These are phyloP conservation scores for Pistacia integerrima DNA, from an alignment of 345 rosid genomes.

Conservation along the genomic window DNA sequence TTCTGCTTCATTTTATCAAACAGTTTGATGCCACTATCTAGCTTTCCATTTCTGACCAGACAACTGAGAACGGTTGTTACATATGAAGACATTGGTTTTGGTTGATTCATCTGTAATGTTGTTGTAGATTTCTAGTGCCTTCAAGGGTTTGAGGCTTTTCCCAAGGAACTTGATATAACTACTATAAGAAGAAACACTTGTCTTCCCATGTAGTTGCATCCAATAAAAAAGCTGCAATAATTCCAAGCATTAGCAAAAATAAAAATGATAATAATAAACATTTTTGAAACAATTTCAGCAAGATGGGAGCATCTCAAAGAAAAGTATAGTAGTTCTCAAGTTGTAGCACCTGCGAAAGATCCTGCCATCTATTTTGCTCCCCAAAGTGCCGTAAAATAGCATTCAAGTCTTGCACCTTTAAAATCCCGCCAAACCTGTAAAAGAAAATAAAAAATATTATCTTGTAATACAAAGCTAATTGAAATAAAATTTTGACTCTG, in stretches of 20 bases:
- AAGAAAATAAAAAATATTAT: not conserved
- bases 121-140: slow-evolving; percentile 74
- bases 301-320: slow-evolving; percentile 3
- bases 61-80: slow-evolving; percentile 86
- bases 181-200: slow-evolving; percentile 67
- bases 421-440: slow-evolving; percentile 47
- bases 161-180: slow-evolving; percentile 78
- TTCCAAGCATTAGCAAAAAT: slow-evolving; percentile 11
- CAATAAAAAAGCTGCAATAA: slow-evolving; percentile 78
- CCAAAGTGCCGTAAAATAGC: slow-evolving; percentile 74
- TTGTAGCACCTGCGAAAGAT: slow-evolving; percentile 63
- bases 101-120: slow-evolving; percentile 60
- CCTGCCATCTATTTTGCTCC: slow-evolving; percentile 56
- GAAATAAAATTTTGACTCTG: not conserved
- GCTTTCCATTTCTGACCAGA: slow-evolving; percentile 72
- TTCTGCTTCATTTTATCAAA: slow-evolving; percentile 88
- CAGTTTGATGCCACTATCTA: slow-evolving; percentile 57
- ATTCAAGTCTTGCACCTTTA: slow-evolving; percentile 88
- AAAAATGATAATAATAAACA: not conserved
- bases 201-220: slow-evolving; percentile 79
- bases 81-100: slow-evolving; percentile 68
- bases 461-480: not conserved
- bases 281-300: not conserved
- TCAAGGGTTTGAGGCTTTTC: slow-evolving; percentile 50
- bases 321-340: slow-evolving; percentile 6